phyloP scores from a whole-genome alignment of 768 basidiomycete genomes.

The Nevesoporus exiguus region DNA sequence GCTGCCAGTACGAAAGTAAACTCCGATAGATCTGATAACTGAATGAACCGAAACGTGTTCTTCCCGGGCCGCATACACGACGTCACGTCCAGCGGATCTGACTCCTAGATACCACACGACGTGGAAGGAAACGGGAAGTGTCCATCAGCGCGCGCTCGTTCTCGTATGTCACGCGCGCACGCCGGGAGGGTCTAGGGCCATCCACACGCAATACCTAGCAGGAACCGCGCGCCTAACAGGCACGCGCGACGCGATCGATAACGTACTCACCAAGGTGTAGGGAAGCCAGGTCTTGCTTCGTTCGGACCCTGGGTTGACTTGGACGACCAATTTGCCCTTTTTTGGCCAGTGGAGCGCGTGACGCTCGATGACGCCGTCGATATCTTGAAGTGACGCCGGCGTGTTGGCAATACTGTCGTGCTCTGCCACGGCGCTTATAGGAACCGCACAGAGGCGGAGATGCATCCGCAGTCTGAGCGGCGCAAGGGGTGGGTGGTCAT shows the following conservation, averaged over 20 bases:
- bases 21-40: conserved; percentile 41
- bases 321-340: conserved; percentile 42
- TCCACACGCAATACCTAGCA: no score
- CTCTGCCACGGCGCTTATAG: not conserved
- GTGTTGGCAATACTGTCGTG: not conserved
- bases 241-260: not conserved
- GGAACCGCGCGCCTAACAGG: not conserved
- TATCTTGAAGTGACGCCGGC: not conserved
- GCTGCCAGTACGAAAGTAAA: conserved; percentile 46
- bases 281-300: conserved; percentile 43
- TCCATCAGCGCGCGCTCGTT: not conserved
- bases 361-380: conserved; percentile 11
- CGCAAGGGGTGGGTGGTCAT: no score
- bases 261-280: conserved; percentile 39
- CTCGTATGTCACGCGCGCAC: not conserved
- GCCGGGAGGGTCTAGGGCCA: no score
- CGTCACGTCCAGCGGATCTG: conserved; percentile 40
- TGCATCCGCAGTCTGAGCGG: conserved; percentile 17
- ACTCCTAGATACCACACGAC: conserved; percentile 19
- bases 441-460: conserved; percentile 24
- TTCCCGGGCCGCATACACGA: conserved; percentile 38
- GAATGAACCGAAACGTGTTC: conserved; percentile 50
- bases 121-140: no score
- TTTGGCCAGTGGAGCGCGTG: conserved; percentile 39
- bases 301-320: conserved; percentile 39